Evolutionary conservation across 768 basidiomycete species (phyloP).

Genomic region (Glaciozyma martinii): DNA sequence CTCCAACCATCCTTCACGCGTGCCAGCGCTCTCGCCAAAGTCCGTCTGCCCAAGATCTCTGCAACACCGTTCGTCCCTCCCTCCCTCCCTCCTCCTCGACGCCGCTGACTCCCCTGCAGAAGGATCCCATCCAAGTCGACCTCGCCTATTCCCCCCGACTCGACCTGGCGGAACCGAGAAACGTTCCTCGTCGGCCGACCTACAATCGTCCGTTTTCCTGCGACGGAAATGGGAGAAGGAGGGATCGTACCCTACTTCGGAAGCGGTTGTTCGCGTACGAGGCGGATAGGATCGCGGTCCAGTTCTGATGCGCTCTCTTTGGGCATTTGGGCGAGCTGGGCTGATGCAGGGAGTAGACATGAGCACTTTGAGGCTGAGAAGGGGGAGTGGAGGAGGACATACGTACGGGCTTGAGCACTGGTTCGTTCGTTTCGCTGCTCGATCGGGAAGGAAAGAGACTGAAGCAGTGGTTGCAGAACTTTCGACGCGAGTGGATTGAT

Average conservation of each 20-base stretch:
- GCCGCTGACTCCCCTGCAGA: constrained; percentile 12
- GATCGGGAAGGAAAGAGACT: neutral
- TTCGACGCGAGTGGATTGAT: constrained; percentile 49
- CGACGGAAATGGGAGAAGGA: constrained; percentile 51
- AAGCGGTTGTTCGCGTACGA: constrained; percentile 53
- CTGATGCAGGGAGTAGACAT: constrained; percentile 45
- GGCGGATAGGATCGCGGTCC: constrained; percentile 51
- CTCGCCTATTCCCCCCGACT: constrained; percentile 49
- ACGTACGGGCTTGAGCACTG: constrained; percentile 46
- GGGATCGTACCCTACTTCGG: constrained; percentile 46
- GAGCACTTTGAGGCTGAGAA: constrained; percentile 42
- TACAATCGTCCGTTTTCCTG: constrained; percentile 43
- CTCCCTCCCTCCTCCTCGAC: neutral
- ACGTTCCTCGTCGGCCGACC: constrained; percentile 40
- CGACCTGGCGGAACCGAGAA: constrained; percentile 53
- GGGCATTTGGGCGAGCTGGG: neutral
- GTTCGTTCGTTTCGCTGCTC: neutral
- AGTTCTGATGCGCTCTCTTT: constrained; percentile 38
- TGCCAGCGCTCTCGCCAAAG: constrained; percentile 39
- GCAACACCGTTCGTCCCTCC: constrained; percentile 42
- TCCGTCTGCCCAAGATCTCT: constrained; percentile 50
- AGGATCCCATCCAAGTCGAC: constrained; percentile 37
- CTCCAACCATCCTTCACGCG: constrained; percentile 18
- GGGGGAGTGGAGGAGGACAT: constrained; percentile 46
- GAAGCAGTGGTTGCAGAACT: constrained; percentile 40